Conservation (phyloP, 164 flowering plant genomes). For the Annona squamosa region DNA sequence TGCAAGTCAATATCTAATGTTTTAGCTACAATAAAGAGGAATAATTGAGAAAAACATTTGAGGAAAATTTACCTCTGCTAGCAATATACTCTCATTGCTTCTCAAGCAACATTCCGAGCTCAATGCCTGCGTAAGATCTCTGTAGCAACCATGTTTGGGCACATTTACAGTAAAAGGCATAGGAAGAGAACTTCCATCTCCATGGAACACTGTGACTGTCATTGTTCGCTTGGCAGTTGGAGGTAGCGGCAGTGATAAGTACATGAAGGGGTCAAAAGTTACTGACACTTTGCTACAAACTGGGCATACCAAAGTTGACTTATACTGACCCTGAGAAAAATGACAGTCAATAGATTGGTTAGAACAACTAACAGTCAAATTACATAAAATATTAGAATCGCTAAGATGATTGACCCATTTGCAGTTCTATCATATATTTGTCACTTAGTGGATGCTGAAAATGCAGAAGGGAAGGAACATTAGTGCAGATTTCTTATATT, state of each 20-base stretch:
- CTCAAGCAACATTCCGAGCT: conserved; percentile 67
- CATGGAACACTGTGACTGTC: conserved; percentile 72
- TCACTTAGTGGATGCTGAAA: too few relatives aligned
- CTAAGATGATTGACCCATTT: too few relatives aligned
- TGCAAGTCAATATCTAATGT: conserved; percentile 29
- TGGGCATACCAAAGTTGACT: conserved; percentile 91
- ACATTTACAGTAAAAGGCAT: conserved; percentile 85
- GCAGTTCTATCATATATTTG: too few relatives aligned
- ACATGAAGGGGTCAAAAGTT: conserved; percentile 91
- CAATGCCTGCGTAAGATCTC: conserved; percentile 63
- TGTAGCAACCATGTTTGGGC: conserved; percentile 55
- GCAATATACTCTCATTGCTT: conserved; percentile 61
- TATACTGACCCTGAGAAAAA: conserved; percentile 80
- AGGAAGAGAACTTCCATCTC: conserved; percentile 82
- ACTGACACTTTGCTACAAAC: conserved; percentile 73
- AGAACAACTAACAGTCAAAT: background rate
- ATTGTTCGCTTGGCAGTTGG: conserved; percentile 63
- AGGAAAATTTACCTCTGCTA: conserved; percentile 62
- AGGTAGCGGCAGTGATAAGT: conserved; percentile 82
- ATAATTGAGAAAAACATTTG: background rate
- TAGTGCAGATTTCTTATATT: too few relatives aligned
- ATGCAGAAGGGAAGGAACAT: too few relatives aligned
- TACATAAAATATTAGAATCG: background rate
- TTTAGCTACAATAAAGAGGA: background rate
- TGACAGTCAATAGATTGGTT: background rate